Evolutionary conservation across 176 grass and related monocot genomes (phyloP).

Genomic region (Metroxylon sagu): DNA sequence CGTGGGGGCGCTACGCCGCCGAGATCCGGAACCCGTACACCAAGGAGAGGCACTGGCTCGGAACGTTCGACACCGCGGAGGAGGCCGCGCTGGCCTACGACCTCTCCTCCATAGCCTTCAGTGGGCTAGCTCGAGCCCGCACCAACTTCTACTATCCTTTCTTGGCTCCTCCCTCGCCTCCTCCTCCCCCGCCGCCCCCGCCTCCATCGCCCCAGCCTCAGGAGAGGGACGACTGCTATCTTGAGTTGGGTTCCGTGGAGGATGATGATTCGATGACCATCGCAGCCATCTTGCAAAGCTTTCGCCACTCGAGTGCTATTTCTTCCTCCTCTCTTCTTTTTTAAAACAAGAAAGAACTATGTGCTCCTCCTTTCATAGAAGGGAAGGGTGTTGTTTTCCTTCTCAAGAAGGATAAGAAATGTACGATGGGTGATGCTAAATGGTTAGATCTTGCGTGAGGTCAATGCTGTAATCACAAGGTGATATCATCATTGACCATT

Average conservation of each 20-base stretch:
- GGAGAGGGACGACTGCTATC: slow-evolving; percentile 9
- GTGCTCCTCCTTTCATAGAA: too few species aligned
- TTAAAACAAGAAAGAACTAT: too few species aligned
- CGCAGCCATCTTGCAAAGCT: slow-evolving; percentile 63
- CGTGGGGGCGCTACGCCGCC: slow-evolving; percentile 60
- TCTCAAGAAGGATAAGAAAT: too few species aligned
- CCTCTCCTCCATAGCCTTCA: slow-evolving; percentile 53
- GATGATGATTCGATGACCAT: slow-evolving; percentile 74
- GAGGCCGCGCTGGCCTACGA: slow-evolving; percentile 64
- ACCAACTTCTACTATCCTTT: slow-evolving; percentile 63
- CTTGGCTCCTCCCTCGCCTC: not conserved
- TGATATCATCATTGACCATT: too few species aligned
- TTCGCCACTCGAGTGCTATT: slow-evolving; percentile 17
- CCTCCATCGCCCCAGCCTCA: not conserved
- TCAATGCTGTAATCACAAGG: too few species aligned
- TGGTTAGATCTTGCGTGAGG: too few species aligned
- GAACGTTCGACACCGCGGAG: slow-evolving; percentile 63
- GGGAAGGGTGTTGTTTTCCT: too few species aligned
- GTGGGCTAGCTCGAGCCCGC: slow-evolving; percentile 29
- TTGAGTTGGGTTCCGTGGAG: not conserved
- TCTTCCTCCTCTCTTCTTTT: not conserved
- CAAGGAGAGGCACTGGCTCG: slow-evolving; percentile 76
- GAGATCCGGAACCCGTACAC: slow-evolving; percentile 69
- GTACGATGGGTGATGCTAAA: too few species aligned
- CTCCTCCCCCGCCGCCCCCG: not conserved